phyloP scores from a whole-genome alignment of 495 filamentous ascomycete species.

The Neurospora hispaniola region DNA sequence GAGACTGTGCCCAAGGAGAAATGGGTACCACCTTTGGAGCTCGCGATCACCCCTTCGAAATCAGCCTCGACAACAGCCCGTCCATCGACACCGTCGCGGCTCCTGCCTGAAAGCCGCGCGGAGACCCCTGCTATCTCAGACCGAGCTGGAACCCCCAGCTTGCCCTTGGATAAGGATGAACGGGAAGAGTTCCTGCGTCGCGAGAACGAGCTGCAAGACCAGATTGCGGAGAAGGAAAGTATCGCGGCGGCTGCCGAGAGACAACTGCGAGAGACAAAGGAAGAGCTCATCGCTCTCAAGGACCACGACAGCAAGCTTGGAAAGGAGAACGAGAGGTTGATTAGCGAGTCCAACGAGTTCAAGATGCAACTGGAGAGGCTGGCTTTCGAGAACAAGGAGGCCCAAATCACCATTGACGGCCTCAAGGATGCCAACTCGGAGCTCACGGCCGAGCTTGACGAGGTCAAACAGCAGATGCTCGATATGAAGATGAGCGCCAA shows the following conservation, averaged over 20 bases:
- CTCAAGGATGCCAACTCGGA: conserved; percentile 93
- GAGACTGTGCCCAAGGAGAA: conserved; percentile 81
- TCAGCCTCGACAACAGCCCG: conserved; percentile 56
- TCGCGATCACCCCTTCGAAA: background rate
- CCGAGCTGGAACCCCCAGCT: conserved; percentile 73
- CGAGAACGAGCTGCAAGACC: conserved; percentile 95
- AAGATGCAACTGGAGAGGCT: conserved; percentile 94
- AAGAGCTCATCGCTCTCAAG: conserved; percentile 71
- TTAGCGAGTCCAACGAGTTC: conserved; percentile 75
- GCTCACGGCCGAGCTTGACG: conserved; percentile 81
- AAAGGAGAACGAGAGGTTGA: conserved; percentile 79
- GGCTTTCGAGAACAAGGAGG: conserved; percentile 92
- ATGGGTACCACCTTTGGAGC: conserved; percentile 30
- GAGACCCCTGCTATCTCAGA: conserved; percentile 59
- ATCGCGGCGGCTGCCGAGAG: conserved; percentile 69
- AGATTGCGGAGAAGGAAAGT: conserved; percentile 84
- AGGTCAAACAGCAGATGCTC: conserved; percentile 91
- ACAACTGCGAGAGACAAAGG: conserved; percentile 64
- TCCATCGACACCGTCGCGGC: conserved; percentile 74
- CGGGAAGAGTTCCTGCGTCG: conserved; percentile 89
- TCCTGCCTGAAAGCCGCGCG: conserved; percentile 61
- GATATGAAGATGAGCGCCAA: conserved; percentile 93
- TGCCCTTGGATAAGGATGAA: conserved; percentile 90
- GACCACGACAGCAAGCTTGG: conserved; percentile 70
- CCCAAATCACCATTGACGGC: conserved; percentile 88